These are phyloP conservation scores for Escovopsis weberi DNA, from an alignment of 2,329 filamentous ascomycete genomes.

Conservation along the genomic window DNA sequence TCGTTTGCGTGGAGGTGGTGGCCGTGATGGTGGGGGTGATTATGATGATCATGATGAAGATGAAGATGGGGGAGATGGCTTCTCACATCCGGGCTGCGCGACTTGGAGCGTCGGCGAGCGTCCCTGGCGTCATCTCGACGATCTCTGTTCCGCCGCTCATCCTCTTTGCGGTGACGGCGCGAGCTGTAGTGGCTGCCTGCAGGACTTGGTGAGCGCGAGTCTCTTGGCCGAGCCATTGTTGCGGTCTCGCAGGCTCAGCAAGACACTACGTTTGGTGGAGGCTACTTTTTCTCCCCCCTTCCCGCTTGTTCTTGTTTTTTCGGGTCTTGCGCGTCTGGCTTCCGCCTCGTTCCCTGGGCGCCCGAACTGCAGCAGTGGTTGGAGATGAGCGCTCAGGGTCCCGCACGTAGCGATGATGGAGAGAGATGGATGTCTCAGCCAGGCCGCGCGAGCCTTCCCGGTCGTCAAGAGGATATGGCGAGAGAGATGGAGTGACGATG, in stretches of 20 bases:
- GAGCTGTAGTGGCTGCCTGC: constrained; percentile 70
- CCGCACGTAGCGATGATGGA: too few relatives aligned
- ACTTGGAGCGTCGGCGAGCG: constrained; percentile 42
- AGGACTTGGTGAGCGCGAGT: constrained; percentile 82
- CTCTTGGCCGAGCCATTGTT: constrained; percentile 48
- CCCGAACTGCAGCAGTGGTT: too few relatives aligned
- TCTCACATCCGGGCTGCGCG: constrained; percentile 50
- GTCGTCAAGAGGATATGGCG: too few relatives aligned
- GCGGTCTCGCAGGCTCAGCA: constrained; percentile 27
- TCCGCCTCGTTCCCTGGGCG: too few relatives aligned
- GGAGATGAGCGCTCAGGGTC: too few relatives aligned
- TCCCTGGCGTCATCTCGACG: constrained; percentile 36
- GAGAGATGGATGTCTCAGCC: too few relatives aligned
- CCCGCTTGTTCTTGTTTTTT: neutral
- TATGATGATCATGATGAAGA: too few relatives aligned
- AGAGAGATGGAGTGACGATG: too few relatives aligned
- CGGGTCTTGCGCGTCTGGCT: too few relatives aligned
- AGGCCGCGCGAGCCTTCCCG: too few relatives aligned
- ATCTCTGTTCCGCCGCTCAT: constrained; percentile 40
- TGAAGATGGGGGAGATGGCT: neutral
- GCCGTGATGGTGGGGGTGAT: too few relatives aligned
- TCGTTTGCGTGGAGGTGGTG: neutral
- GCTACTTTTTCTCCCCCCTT: constrained; percentile 18
- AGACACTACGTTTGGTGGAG: constrained; percentile 24
- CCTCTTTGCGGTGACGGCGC: constrained; percentile 51